Evolutionary conservation across 192 early-diverging fungal species (phyloP).

Genomic region (Backusella macrospora): DNA sequence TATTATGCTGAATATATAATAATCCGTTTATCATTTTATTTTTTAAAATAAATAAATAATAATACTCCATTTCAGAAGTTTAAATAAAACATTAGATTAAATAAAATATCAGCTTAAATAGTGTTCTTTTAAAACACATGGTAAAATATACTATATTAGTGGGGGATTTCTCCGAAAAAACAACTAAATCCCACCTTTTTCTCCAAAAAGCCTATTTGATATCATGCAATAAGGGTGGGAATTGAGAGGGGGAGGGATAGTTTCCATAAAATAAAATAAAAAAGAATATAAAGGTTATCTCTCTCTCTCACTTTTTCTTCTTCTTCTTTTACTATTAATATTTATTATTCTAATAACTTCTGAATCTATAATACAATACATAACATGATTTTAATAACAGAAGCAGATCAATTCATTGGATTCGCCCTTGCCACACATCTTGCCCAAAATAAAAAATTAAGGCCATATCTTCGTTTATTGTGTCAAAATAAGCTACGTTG

Average conservation of each 20-base stretch:
- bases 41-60: too few relatives aligned
- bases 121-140: too few relatives aligned
- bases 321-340: not conserved
- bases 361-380: not conserved
- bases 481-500: conserved; percentile 31
- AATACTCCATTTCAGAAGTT: too few relatives aligned
- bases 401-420: conserved; percentile 38
- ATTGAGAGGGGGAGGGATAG: not conserved
- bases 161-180: not conserved
- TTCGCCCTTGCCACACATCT: conserved; percentile 31
- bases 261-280: not conserved
- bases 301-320: not conserved
- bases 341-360: not conserved
- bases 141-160: not conserved
- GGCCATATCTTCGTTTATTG: conserved; percentile 18
- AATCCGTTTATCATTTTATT: too few relatives aligned
- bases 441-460: conserved; percentile 15
- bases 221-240: not conserved
- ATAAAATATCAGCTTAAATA: too few relatives aligned
- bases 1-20: too few relatives aligned
- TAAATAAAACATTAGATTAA: too few relatives aligned
- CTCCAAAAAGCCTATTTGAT: not conserved
- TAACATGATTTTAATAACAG: conserved; percentile 35
- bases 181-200: not conserved
- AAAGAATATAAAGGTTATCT: not conserved